phyloP scores from a whole-genome alignment of 306 rosid genomes.

The Senna tora region DNA sequence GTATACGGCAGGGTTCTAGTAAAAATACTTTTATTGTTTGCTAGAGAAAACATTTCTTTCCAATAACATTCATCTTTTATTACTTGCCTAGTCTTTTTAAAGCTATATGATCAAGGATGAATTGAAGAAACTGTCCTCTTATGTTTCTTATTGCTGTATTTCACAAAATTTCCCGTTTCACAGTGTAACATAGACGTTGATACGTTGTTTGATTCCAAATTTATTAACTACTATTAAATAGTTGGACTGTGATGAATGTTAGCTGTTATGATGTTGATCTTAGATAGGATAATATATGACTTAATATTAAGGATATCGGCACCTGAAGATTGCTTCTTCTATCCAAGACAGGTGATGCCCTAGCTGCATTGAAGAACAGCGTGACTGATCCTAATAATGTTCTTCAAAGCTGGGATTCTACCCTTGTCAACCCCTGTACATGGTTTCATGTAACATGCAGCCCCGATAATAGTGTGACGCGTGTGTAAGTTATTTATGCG shows the following conservation, averaged over 20 bases:
- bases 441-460: conserved; percentile 77
- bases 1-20: not conserved
- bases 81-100: not conserved
- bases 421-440: conserved; percentile 73
- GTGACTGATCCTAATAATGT: conserved; percentile 58
- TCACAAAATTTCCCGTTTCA: not conserved
- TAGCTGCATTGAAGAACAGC: conserved; percentile 52
- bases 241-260: not conserved
- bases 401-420: conserved; percentile 69
- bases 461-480: conserved; percentile 52
- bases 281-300: not conserved
- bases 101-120: not conserved
- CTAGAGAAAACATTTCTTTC: not conserved
- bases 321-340: conserved; percentile 2
- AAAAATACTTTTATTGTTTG: not conserved
- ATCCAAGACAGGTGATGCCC: conserved; percentile 60
- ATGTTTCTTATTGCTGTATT: not conserved
- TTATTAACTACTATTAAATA: not conserved
- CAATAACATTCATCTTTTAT: not conserved
- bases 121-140: not conserved
- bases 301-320: not conserved
- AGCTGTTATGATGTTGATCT: not conserved
- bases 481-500: conserved; percentile 59
- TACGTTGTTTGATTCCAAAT: conserved; percentile 3
- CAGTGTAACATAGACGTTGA: not conserved